Percentiles rank a stretch among this genome's conserved stretches.
Evolutionary conservation across 2,329 filamentous ascomycete species (phyloP).

Genomic region (Fusarium ambrosium): DNA sequence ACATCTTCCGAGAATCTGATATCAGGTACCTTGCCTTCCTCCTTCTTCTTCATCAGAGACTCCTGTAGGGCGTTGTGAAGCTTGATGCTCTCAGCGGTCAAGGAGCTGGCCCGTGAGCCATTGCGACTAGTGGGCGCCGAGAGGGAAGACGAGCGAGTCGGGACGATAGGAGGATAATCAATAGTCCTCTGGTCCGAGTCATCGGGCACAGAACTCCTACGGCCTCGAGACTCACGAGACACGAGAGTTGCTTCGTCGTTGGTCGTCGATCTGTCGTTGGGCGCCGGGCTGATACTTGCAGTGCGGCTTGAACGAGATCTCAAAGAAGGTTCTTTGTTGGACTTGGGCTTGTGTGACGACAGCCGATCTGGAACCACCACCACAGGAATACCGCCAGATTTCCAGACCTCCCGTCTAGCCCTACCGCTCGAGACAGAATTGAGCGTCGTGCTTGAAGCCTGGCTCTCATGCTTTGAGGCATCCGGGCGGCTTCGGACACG

Average conservation of each 20-base stretch:
- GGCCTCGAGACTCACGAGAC: slow-evolving; percentile 57
- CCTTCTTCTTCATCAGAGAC: slow-evolving; percentile 41
- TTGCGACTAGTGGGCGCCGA: slow-evolving; percentile 74
- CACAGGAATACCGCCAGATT: slow-evolving; percentile 72
- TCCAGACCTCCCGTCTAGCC: slow-evolving; percentile 71
- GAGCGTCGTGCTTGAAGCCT: slow-evolving; percentile 62
- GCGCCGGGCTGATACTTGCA: slow-evolving; percentile 65
- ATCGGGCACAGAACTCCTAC: slow-evolving; percentile 63
- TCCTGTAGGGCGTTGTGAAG: slow-evolving; percentile 62
- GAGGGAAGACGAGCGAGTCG: slow-evolving; percentile 70
- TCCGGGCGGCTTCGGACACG: slow-evolving; percentile 48
- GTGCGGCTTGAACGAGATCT: slow-evolving; percentile 73
- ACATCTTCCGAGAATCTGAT: slow-evolving; percentile 32
- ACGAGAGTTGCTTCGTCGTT: slow-evolving; percentile 60
- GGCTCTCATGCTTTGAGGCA: slow-evolving; percentile 59
- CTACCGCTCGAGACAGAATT: slow-evolving; percentile 67
- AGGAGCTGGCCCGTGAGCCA: slow-evolving; percentile 65
- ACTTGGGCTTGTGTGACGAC: slow-evolving; percentile 67
- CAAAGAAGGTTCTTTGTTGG: slow-evolving; percentile 66
- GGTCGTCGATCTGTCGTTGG: slow-evolving; percentile 57
- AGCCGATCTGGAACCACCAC: slow-evolving; percentile 71
- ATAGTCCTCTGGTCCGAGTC: slow-evolving; percentile 68
- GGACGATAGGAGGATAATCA: slow-evolving; percentile 71
- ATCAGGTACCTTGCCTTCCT: slow-evolving; percentile 22
- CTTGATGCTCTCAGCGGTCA: slow-evolving; percentile 70